A percentile compares a stretch with the other conserved stretches of the same genome.
Evolutionary conservation across 345 rosid genomes (phyloP).

Genomic region (Dipteronia sinensis): DNA sequence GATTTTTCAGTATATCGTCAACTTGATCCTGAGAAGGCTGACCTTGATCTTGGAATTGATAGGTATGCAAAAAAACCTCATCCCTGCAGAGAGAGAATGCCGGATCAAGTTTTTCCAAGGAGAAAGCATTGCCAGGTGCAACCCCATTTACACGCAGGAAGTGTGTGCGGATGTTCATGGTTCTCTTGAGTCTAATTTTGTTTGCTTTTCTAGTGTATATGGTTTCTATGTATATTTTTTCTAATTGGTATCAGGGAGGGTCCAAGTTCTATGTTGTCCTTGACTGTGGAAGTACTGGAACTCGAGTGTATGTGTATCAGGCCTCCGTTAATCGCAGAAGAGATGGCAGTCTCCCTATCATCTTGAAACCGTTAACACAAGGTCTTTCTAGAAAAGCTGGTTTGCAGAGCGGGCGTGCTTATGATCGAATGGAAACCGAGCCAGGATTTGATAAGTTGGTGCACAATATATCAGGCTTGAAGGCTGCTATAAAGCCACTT

Average conservation of each 20-base stretch:
- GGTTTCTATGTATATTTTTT: conserved; percentile 56
- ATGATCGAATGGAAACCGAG: conserved; percentile 97
- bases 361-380: conserved; percentile 64
- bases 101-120: conserved; percentile 78
- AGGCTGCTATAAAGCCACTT: conserved; percentile 79
- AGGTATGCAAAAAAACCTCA: conserved; percentile 38
- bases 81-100: conserved; percentile 53
- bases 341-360: conserved; percentile 72
- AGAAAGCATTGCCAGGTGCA: conserved; percentile 57
- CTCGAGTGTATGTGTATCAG: conserved; percentile 81
- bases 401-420: conserved; percentile 77
- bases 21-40: conserved; percentile 59
- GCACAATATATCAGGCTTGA: conserved; percentile 73
- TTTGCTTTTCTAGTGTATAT: conserved; percentile 58
- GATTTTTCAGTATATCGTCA: conserved; percentile 67
- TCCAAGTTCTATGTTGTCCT: conserved; percentile 89
- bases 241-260: conserved; percentile 73
- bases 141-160: conserved; percentile 52
- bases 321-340: conserved; percentile 61
- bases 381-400: conserved; percentile 67
- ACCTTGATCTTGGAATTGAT: conserved; percentile 43
- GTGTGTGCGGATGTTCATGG: conserved; percentile 56
- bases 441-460: conserved; percentile 92
- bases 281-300: conserved; percentile 99
- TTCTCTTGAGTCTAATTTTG: conserved; percentile 57